Evolutionary conservation across 2,329 filamentous ascomycete species (phyloP).

Genomic region (Ophiostoma pallidulum): DNA sequence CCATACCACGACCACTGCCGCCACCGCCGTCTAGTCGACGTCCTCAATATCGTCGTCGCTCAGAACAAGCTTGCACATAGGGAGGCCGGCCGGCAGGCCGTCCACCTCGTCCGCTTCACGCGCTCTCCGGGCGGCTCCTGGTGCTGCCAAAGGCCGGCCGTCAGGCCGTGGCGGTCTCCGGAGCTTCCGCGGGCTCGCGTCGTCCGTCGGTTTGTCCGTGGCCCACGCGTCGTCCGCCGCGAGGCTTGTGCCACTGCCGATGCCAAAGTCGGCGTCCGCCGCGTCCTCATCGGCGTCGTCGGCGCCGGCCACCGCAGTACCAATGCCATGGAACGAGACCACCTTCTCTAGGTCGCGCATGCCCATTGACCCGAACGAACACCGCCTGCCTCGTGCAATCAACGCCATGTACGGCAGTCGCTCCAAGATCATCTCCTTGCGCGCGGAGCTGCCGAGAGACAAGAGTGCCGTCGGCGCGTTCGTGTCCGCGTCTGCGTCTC

Average conservation of each 20-base stretch:
- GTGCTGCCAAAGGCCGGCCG: background rate
- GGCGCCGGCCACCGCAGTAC: conserved; percentile 33
- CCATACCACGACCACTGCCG: background rate
- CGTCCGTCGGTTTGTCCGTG: conserved; percentile 51
- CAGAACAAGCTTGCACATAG: conserved; percentile 58
- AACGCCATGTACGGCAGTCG: conserved; percentile 75
- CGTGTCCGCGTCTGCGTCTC: background rate
- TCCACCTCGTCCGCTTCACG: conserved; percentile 22
- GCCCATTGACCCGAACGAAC: conserved; percentile 27
- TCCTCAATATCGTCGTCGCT: conserved; percentile 84
- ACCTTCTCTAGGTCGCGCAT: conserved; percentile 57
- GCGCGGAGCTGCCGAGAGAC: conserved; percentile 55
- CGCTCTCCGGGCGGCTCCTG: conserved; percentile 18
- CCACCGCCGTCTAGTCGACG: conserved; percentile 22
- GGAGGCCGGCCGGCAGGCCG: conserved; percentile 27
- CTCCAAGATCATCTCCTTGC: conserved; percentile 69
- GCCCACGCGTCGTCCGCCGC: conserved; percentile 44
- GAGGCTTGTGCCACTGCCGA: conserved; percentile 3
- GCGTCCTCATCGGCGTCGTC: conserved; percentile 34
- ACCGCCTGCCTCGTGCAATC: conserved; percentile 43
- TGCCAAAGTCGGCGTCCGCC: background rate
- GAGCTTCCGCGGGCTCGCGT: conserved; percentile 40
- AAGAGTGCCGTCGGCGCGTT: conserved; percentile 26
- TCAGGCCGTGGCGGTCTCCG: conserved; percentile 11
- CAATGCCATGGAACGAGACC: conserved; percentile 54